These are phyloP conservation scores for Boletus coccyginus DNA, from an alignment of 768 basidiomycete species.

Conservation along the genomic window DNA sequence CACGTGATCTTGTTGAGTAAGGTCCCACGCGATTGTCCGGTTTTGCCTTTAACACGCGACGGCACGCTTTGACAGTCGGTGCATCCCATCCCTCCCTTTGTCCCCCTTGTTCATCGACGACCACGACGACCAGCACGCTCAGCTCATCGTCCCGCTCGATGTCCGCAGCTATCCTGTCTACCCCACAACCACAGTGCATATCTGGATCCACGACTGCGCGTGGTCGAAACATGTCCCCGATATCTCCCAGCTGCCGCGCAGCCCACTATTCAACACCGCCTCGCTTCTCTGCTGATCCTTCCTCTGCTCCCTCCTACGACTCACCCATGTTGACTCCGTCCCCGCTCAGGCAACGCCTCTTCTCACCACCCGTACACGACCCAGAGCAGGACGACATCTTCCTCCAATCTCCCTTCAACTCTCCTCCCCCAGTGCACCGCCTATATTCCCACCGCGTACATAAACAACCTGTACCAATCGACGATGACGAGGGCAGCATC, in stretches of 20 bases:
- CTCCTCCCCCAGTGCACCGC: conserved; percentile 43
- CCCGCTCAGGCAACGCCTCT: conserved; percentile 47
- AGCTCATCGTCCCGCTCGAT: conserved; percentile 18
- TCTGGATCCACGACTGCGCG: conserved; percentile 32
- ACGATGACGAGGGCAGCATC: conserved; percentile 57
- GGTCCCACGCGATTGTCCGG: conserved; percentile 27
- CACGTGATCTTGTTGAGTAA: conserved; percentile 35
- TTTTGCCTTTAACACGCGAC: conserved; percentile 31
- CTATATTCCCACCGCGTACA: conserved; percentile 43
- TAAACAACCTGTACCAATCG: conserved; percentile 30
- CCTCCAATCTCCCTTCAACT: conserved; percentile 50
- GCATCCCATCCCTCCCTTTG: conserved; percentile 15
- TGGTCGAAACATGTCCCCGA: conserved; percentile 29
- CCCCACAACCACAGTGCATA: conserved; percentile 35
- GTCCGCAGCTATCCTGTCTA: conserved; percentile 27
- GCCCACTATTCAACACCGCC: conserved; percentile 35
- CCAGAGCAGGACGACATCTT: conserved; percentile 50
- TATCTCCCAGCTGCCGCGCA: conserved; percentile 29
- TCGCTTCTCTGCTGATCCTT: conserved; percentile 24
- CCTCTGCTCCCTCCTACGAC: conserved; percentile 42
- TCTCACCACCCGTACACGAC: conserved; percentile 30
- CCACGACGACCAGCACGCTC: conserved; percentile 18
- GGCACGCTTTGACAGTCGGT: conserved; percentile 6
- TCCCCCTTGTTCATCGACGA: conserved; percentile 14
- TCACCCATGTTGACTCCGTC: conserved; percentile 67